Evolutionary conservation across 306 rosid species (phyloP).

Genomic region (Neltuma alba): DNA sequence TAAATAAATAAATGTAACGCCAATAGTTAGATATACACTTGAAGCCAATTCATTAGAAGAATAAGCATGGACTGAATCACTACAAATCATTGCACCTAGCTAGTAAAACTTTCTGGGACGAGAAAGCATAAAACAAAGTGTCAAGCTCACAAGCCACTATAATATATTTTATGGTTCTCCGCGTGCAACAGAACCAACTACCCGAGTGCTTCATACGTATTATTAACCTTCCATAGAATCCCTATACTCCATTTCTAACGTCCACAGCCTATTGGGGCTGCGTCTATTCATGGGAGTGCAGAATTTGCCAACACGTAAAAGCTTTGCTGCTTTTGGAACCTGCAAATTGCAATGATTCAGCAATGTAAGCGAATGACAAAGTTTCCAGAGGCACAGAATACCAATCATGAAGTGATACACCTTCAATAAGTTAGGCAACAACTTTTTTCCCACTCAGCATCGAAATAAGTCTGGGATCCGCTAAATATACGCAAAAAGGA

Average conservation of each 20-base stretch:
- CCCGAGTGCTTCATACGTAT: not conserved
- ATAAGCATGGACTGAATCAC: not conserved
- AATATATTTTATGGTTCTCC: not conserved
- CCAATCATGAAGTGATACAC: not conserved
- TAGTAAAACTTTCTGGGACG: not conserved
- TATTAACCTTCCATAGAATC: not conserved
- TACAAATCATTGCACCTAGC: not conserved
- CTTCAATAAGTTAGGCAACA: not conserved
- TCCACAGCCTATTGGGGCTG: not conserved
- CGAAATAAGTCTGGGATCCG: not conserved
- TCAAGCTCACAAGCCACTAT: not conserved
- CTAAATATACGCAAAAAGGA: not conserved
- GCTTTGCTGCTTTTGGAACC: conserved; percentile 6
- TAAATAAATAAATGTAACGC: too few species aligned
- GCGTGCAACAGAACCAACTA: not conserved
- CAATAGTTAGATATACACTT: not conserved
- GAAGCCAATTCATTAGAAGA: not conserved
- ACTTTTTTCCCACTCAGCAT: not conserved
- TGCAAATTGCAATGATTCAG: conserved; percentile 18
- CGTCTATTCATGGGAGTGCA: not conserved
- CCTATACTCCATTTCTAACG: not conserved
- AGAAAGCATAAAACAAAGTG: not conserved
- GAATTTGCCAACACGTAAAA: conserved; percentile 21
- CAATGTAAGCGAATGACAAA: not conserved
- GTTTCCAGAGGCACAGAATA: not conserved